Percentiles rank a stretch among this genome's conserved stretches.
Conservation (phyloP, 1,284 basidiomycete genomes). For the Melanopsichium pennsylvanicum region DNA sequence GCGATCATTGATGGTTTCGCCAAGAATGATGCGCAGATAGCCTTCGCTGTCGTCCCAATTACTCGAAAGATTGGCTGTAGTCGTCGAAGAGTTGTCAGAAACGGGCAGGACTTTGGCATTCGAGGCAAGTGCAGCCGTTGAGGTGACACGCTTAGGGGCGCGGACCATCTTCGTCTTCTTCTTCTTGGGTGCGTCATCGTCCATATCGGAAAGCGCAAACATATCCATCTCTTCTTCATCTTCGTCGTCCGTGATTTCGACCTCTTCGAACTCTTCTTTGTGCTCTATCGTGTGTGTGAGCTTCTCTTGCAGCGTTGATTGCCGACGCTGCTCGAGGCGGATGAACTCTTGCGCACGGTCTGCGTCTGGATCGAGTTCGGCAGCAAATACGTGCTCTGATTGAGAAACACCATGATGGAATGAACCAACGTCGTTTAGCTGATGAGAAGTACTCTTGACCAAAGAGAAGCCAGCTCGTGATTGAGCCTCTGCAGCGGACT, state of each 20-base stretch:
- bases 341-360: constrained; percentile 38
- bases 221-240: constrained; percentile 63
- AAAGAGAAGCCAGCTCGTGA: constrained; percentile 8
- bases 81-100: neutral
- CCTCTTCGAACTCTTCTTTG: constrained; percentile 54
- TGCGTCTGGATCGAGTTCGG: constrained; percentile 40
- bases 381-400: constrained; percentile 29
- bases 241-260: constrained; percentile 61
- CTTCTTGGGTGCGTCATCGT: constrained; percentile 2
- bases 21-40: constrained; percentile 92
- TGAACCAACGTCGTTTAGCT: neutral
- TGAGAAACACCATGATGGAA: neutral
- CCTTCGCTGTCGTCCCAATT: constrained; percentile 83
- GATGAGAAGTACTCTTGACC: constrained; percentile 1
- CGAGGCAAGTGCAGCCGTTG: neutral
- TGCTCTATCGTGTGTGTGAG: neutral
- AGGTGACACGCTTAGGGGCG: constrained; percentile 18
- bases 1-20: constrained; percentile 86
- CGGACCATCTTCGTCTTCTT: constrained; percentile 54
- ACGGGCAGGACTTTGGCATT: neutral
- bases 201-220: constrained; percentile 54
- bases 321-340: constrained; percentile 24
- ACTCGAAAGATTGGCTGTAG: constrained; percentile 66
- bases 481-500: neutral
- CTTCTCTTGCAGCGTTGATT: neutral